phyloP scores from a whole-genome alignment of 1,139 yeast genomes.

The Pneumocystis carinii region DNA sequence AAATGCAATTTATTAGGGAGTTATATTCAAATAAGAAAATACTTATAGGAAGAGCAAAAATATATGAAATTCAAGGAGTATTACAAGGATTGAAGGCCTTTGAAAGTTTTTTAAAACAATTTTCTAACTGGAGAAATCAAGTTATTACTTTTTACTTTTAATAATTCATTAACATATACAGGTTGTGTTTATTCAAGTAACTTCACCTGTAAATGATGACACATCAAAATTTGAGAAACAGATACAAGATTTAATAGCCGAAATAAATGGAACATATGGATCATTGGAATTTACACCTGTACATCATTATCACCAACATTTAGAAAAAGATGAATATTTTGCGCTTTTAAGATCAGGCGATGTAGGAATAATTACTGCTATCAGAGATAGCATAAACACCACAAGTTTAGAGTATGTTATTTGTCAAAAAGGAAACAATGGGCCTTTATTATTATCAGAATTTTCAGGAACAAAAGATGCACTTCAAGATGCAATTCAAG shows the following conservation, averaged over 20 bases:
- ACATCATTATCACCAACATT: conserved; percentile 71
- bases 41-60: conserved; percentile 76
- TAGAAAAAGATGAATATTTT: conserved; percentile 75
- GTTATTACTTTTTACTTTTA: background rate
- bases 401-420: conserved; percentile 89
- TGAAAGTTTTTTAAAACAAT: conserved; percentile 53
- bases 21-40: conserved; percentile 62
- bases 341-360: conserved; percentile 81
- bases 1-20: conserved; percentile 62
- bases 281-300: conserved; percentile 72
- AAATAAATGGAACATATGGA: conserved; percentile 64
- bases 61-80: conserved; percentile 76
- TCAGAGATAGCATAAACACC: conserved; percentile 92
- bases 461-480: conserved; percentile 88
- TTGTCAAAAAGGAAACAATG: conserved; percentile 44
- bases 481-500: conserved; percentile 50
- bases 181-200: conserved; percentile 58
- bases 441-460: conserved; percentile 78
- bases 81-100: conserved; percentile 78
- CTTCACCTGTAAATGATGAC: conserved; percentile 31
- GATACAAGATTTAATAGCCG: conserved; percentile 59
- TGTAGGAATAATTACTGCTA: conserved; percentile 69
- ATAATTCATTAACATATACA: background rate
- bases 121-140: conserved; percentile 32
- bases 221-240: conserved; percentile 36